Evolutionary conservation across 169 alveolate species (phyloP).

Genomic region (Plasmodium gonderi): DNA sequence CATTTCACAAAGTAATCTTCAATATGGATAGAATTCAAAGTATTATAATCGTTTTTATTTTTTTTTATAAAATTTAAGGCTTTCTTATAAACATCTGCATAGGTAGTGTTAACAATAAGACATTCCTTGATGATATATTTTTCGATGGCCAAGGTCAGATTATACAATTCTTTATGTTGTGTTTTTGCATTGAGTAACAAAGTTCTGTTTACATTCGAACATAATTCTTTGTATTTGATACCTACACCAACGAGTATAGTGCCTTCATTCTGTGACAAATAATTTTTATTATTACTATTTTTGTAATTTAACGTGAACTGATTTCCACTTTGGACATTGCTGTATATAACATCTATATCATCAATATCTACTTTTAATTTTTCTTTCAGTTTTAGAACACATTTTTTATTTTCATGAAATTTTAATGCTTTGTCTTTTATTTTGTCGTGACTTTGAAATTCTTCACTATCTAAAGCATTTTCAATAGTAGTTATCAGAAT

Average conservation of each 20-base stretch:
- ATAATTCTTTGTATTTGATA: constrained; percentile 81
- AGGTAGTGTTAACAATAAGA: constrained; percentile 75
- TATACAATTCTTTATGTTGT: constrained; percentile 82
- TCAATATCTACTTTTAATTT: constrained; percentile 77
- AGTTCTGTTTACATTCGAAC: constrained; percentile 84
- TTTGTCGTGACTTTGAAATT: constrained; percentile 78
- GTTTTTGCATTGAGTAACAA: constrained; percentile 82
- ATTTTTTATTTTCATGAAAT: constrained; percentile 78
- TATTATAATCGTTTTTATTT: constrained; percentile 41
- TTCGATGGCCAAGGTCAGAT: constrained; percentile 76
- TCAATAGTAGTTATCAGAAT: constrained; percentile 82
- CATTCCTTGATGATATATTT: constrained; percentile 77
- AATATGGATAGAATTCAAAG: not conserved
- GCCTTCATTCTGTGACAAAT: constrained; percentile 84
- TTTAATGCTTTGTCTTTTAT: constrained; percentile 78
- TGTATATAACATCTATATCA: constrained; percentile 83
- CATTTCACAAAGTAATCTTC: constrained; percentile 83
- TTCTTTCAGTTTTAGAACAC: constrained; percentile 79
- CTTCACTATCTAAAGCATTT: constrained; percentile 83
- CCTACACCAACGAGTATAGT: constrained; percentile 83
- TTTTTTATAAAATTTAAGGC: constrained; percentile 74
- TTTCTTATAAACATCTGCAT: constrained; percentile 78
- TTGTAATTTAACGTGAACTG: constrained; percentile 78
- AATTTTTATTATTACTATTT: constrained; percentile 77
- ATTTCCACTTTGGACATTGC: constrained; percentile 87